These are phyloP conservation scores for Amoebophrya sp. DNA, from an alignment of 169 alveolate genomes.

Conservation along the genomic window DNA sequence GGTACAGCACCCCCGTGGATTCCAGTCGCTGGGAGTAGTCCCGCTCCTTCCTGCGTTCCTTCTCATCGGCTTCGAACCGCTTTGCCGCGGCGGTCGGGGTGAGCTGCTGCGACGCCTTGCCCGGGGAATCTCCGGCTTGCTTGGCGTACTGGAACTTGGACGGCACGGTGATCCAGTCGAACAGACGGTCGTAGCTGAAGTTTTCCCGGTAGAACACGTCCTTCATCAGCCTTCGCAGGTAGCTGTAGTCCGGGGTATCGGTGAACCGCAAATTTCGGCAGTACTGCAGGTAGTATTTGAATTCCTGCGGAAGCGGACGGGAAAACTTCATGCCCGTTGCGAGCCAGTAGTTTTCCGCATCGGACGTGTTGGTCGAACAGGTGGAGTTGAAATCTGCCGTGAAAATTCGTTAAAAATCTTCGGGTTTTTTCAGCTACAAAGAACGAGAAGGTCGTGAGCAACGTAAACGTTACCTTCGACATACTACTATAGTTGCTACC, in stretches of 20 bases:
- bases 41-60: too few species aligned
- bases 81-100: too few species aligned
- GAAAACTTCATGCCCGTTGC: neutral
- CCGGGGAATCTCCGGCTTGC: too few species aligned
- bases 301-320: conserved; percentile 56
- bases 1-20: too few species aligned
- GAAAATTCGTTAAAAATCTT: too few species aligned
- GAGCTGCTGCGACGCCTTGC: too few species aligned
- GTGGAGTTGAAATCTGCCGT: conserved; percentile 14
- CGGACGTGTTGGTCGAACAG: conserved; percentile 6
- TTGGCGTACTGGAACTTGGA: neutral
- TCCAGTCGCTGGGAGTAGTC: too few species aligned
- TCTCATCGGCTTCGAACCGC: too few species aligned
- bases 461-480: neutral
- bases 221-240: conserved; percentile 85
- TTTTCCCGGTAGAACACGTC: conserved; percentile 84
- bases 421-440: neutral
- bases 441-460: neutral
- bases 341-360: neutral
- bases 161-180: neutral
- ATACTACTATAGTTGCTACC: too few species aligned
- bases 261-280: conserved; percentile 67
- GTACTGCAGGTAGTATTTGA: conserved; percentile 60
- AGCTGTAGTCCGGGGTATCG: conserved; percentile 70
- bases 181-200: conserved; percentile 35